These are phyloP conservation scores for Chalaropsis ovoidea DNA, from an alignment of 2,329 filamentous ascomycete genomes.

Conservation along the genomic window DNA sequence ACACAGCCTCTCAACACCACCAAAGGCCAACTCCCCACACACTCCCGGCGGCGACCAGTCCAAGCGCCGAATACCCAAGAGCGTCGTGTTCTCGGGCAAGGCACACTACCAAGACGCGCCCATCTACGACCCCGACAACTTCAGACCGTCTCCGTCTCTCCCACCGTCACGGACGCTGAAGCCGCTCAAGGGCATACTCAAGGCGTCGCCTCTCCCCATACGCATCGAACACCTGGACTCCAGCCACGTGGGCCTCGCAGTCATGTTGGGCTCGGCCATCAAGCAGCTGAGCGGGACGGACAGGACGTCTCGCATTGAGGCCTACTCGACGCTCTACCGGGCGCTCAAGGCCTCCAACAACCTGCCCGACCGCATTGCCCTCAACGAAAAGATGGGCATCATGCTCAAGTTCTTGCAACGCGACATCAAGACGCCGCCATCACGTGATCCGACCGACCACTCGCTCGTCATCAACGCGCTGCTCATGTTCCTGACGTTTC, in stretches of 20 bases:
- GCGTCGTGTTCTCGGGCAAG: conserved; percentile 47
- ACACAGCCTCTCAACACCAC: conserved; percentile 41
- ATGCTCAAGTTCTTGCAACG: conserved; percentile 75
- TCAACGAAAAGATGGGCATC: conserved; percentile 64
- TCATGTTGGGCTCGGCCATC: conserved; percentile 76
- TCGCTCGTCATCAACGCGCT: conserved; percentile 68
- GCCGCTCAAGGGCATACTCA: conserved; percentile 60
- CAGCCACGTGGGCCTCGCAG: conserved; percentile 38
- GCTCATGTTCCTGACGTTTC: conserved; percentile 64
- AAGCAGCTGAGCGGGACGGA: conserved; percentile 70
- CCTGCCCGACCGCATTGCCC: conserved; percentile 61
- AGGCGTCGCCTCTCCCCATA: conserved; percentile 48
- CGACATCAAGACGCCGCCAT: conserved; percentile 57
- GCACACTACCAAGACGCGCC: conserved; percentile 49
- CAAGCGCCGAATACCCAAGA: conserved; percentile 41
- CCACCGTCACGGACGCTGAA: conserved; percentile 23
- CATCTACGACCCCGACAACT: conserved; percentile 36
- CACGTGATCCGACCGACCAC: conserved; percentile 49
- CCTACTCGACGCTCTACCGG: conserved; percentile 69
- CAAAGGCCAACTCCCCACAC: conserved; percentile 39
- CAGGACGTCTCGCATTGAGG: conserved; percentile 64
- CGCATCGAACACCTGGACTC: conserved; percentile 35
- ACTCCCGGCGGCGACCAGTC: conserved; percentile 36
- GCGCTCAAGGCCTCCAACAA: conserved; percentile 74
- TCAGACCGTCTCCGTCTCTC: conserved; percentile 21